phyloP scores from a whole-genome alignment of 441 rosid species.

The Pelargonium fulgidum region DNA sequence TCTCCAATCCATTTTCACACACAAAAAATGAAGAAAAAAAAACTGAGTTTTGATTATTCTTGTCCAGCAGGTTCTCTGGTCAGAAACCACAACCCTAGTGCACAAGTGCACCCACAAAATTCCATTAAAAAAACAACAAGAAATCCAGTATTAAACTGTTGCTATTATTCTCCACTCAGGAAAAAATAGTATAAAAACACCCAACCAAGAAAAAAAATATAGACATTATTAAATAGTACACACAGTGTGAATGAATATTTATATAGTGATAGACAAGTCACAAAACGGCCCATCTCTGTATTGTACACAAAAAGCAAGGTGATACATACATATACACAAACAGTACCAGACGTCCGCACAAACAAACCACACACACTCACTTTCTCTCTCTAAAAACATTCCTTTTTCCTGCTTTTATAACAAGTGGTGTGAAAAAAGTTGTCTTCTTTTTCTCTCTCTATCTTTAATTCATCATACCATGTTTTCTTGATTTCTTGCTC shows the following conservation, averaged over 20 bases:
- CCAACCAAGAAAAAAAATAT: not conserved
- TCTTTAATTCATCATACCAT: constrained; percentile 8
- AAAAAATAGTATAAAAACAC: not conserved
- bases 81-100: constrained; percentile 3
- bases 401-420: constrained; percentile 26
- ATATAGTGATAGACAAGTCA: not conserved
- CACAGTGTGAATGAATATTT: not conserved
- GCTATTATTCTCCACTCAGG: constrained; percentile 1
- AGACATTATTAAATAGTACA: not conserved
- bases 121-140: not conserved
- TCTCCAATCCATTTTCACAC: not conserved
- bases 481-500: constrained; percentile 1
- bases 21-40: not conserved
- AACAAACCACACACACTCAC: constrained; percentile 8
- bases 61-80: not conserved
- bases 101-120: not conserved
- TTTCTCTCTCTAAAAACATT: constrained; percentile 7
- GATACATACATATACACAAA: constrained; percentile 29
- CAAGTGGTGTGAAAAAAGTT: constrained; percentile 20
- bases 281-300: not conserved
- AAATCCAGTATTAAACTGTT: not conserved
- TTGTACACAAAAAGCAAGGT: constrained; percentile 34
- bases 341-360: constrained; percentile 17
- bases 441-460: constrained; percentile 11
- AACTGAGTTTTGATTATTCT: not conserved